These are phyloP conservation scores for Candida sanyaensis DNA, from an alignment of 1,139 yeast genomes.

Conservation along the genomic window DNA sequence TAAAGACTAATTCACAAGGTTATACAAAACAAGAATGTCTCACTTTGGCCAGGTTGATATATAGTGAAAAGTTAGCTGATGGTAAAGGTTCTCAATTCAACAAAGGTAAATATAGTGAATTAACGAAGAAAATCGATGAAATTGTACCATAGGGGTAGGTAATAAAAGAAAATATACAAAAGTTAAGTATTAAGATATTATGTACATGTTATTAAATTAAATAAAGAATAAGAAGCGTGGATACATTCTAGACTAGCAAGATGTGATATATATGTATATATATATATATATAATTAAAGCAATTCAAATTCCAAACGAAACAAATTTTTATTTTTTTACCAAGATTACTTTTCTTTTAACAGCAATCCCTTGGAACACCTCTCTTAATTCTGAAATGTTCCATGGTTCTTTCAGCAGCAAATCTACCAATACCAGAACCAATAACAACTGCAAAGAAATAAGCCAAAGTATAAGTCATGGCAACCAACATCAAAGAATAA, in stretches of 20 bases:
- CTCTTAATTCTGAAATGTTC: constrained; percentile 15
- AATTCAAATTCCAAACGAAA: not conserved
- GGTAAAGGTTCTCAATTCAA: constrained; percentile 43
- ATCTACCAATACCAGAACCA: constrained; percentile 70
- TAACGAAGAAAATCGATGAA: constrained; percentile 29
- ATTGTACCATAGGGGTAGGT: not conserved
- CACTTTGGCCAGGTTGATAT: constrained; percentile 42
- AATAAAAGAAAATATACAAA: not conserved
- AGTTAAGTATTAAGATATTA: not conserved
- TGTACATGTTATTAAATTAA: not conserved
- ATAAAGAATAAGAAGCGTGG: not conserved
- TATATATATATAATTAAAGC: not conserved
- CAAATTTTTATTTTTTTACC: not conserved
- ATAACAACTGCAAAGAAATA: constrained; percentile 73
- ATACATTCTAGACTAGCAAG: not conserved
- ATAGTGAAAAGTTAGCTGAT: constrained; percentile 47
- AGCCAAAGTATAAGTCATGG: constrained; percentile 65
- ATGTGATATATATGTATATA: not conserved
- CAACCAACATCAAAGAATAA: constrained; percentile 74
- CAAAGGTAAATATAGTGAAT: constrained; percentile 40
- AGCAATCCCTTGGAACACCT: constrained; percentile 12
- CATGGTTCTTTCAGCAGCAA: constrained; percentile 58
- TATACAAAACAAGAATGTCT: constrained; percentile 28
- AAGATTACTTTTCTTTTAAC: constrained; percentile 5
- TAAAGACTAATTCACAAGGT: constrained; percentile 19